A percentile compares a stretch with the other conserved stretches of the same genome.
These are phyloP conservation scores for Hypoxylon sp. DNA, from an alignment of 2,329 filamentous ascomycete species.

Conservation along the genomic window DNA sequence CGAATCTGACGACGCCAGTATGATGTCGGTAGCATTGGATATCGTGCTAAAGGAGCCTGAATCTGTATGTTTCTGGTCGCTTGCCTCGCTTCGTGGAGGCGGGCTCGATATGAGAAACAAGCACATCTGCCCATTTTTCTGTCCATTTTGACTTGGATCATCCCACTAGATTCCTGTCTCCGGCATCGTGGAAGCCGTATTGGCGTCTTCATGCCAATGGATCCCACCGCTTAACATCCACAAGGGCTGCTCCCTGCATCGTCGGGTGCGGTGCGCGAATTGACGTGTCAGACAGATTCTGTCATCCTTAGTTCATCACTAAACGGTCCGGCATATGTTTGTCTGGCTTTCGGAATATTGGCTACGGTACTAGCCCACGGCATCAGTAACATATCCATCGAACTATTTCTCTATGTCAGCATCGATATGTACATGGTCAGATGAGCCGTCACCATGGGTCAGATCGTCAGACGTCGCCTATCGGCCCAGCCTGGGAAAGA, in stretches of 20 bases:
- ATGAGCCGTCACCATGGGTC: constrained; percentile 9
- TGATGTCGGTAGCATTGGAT: constrained; percentile 10
- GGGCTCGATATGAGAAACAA: constrained; percentile 15
- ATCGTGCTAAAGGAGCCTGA: constrained; percentile 5
- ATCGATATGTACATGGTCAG: constrained; percentile 15
- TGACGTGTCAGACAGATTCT: constrained; percentile 34
- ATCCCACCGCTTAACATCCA: constrained; percentile 19
- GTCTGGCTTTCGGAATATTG: constrained; percentile 12
- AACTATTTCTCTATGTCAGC: constrained; percentile 18
- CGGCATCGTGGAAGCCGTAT: constrained; percentile 12
- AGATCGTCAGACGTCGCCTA: constrained; percentile 10
- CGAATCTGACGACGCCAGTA: constrained; percentile 20
- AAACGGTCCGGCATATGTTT: constrained; percentile 15
- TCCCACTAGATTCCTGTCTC: constrained; percentile 20
- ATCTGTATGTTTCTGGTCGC: constrained; percentile 1
- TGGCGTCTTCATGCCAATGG: constrained; percentile 27
- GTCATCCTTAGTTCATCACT: constrained; percentile 18
- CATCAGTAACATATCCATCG: constrained; percentile 20
- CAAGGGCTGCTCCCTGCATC: constrained; percentile 21
- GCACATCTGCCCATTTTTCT: too few relatives aligned
- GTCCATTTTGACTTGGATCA: constrained; percentile 10
- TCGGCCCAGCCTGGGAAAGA: constrained; percentile 1
- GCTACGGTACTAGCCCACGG: constrained; percentile 14
- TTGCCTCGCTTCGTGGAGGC: constrained; percentile 8
- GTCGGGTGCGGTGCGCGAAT: constrained; percentile 33